A percentile compares a stretch with the other conserved stretches of the same genome.
phyloP scores from a whole-genome alignment of 1,139 yeast species.

The Nadsonia starkeyi-henricii region DNA sequence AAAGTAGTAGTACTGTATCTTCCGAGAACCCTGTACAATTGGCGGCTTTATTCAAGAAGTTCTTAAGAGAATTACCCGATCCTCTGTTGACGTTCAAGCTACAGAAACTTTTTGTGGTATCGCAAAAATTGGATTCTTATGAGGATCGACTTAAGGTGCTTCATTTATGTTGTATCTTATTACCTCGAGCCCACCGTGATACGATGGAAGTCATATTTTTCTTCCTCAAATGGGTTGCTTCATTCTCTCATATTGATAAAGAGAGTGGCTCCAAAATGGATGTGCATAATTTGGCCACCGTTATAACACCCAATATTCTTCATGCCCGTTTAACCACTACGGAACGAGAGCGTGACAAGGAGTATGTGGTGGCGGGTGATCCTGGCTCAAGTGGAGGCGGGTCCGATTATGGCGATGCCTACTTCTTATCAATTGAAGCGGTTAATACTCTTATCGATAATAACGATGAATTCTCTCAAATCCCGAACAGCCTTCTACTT shows the following conservation, averaged over 20 bases:
- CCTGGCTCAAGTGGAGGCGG: constrained; percentile 15
- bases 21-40: constrained; percentile 81
- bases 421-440: constrained; percentile 83
- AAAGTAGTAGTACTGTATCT: constrained; percentile 55
- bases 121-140: constrained; percentile 42
- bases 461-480: constrained; percentile 65
- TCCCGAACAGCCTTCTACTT: constrained; percentile 41
- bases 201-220: constrained; percentile 73
- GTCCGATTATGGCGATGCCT: constrained; percentile 49
- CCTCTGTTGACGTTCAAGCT: constrained; percentile 71
- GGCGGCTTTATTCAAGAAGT: constrained; percentile 86
- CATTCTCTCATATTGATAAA: constrained; percentile 61
- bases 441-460: constrained; percentile 72
- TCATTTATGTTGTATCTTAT: constrained; percentile 61
- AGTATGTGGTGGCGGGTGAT: constrained; percentile 11
- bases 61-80: constrained; percentile 82
- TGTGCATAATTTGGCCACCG: constrained; percentile 87
- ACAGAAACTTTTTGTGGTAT: constrained; percentile 68
- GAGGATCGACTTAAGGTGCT: constrained; percentile 41
- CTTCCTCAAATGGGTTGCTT: constrained; percentile 90
- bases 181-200: constrained; percentile 76
- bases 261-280: constrained; percentile 87
- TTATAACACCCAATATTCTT: constrained; percentile 82
- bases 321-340: constrained; percentile 24
- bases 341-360: constrained; percentile 11